These are phyloP conservation scores for Colletotrichum viniferum DNA, from an alignment of 2,329 filamentous ascomycete species.

Conservation along the genomic window DNA sequence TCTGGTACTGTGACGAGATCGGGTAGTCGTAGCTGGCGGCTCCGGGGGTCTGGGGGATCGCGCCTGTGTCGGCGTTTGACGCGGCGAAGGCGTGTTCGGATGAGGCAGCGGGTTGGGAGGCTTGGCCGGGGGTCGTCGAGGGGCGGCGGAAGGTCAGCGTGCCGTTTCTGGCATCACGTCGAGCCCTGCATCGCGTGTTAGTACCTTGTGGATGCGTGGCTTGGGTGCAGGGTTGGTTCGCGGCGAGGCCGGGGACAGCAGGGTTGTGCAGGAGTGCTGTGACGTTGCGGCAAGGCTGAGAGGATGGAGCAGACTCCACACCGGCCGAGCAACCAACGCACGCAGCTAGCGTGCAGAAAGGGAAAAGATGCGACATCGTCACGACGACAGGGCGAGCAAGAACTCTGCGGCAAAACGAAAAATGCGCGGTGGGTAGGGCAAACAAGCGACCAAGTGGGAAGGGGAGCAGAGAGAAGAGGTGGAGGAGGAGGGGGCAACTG, in stretches of 20 bases:
- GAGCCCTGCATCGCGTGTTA: conserved; percentile 48
- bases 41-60: conserved; percentile 43
- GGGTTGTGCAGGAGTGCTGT: background rate
- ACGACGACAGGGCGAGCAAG: background rate
- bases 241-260: background rate
- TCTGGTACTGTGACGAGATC: conserved; percentile 70
- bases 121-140: conserved; percentile 59
- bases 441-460: background rate
- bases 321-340: background rate
- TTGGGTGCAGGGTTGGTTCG: background rate
- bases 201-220: background rate
- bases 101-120: conserved; percentile 39
- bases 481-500: conserved; percentile 40
- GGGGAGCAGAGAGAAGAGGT: background rate
- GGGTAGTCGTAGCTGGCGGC: conserved; percentile 25
- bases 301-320: background rate
- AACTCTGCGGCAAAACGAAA: background rate
- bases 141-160: conserved; percentile 69
- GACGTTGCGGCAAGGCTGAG: conserved; percentile 1
- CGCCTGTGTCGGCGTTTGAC: conserved; percentile 27
- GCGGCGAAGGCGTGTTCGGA: conserved; percentile 39
- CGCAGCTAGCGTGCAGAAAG: background rate
- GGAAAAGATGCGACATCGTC: background rate
- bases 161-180: conserved; percentile 65
- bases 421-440: background rate